These are phyloP conservation scores for Aureobasidium sp. DNA, from an alignment of 2,329 filamentous ascomycete genomes.

Conservation along the genomic window DNA sequence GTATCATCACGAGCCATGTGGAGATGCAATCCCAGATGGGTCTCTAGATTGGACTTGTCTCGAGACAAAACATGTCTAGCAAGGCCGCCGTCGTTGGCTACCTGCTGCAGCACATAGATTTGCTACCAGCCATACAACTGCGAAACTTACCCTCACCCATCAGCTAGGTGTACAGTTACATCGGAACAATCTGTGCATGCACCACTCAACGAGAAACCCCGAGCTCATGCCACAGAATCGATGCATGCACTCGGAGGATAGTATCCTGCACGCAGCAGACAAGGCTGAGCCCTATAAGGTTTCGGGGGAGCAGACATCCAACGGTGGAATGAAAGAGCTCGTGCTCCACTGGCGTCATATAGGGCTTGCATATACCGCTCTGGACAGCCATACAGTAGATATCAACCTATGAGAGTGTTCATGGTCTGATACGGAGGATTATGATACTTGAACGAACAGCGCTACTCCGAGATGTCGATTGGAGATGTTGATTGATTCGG, in stretches of 20 bases:
- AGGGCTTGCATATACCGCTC: constrained; percentile 5
- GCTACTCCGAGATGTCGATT: too few species aligned
- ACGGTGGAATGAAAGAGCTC: not conserved
- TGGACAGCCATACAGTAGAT: not conserved
- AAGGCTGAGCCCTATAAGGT: constrained; percentile 12
- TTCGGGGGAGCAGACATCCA: constrained; percentile 14
- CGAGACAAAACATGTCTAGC: not conserved
- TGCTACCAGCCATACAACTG: not conserved
- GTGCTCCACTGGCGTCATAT: not conserved
- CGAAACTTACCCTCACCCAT: not conserved
- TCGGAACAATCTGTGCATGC: not conserved
- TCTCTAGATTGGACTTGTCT: not conserved
- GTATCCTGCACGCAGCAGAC: not conserved
- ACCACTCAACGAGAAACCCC: constrained; percentile 6
- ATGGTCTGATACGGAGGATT: not conserved
- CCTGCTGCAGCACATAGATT: not conserved
- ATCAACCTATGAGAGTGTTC: not conserved
- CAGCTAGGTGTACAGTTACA: not conserved
- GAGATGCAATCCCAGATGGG: not conserved
- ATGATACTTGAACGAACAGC: not conserved
- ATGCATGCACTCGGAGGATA: constrained; percentile 6
- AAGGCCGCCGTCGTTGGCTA: not conserved
- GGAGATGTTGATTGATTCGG: not conserved
- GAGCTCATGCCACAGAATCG: not conserved
- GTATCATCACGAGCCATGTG: not conserved